Evolutionary conservation across 768 basidiomycete genomes (phyloP), one percentile per base, ranked within the genome.

Genomic region (Tulasnella sp.): DNA sequence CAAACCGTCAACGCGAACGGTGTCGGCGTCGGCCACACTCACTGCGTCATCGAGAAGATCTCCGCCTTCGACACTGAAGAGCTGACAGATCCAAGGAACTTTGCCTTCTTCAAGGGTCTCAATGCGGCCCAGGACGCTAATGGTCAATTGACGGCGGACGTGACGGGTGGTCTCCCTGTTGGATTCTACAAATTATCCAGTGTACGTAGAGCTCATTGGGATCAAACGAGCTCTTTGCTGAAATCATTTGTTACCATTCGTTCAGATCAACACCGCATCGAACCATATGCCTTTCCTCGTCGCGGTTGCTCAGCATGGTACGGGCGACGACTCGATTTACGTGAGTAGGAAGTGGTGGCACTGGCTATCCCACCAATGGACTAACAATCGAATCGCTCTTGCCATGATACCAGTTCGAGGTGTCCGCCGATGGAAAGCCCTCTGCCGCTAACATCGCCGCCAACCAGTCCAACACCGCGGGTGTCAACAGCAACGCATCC

Each of bases 291-390:
- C 5, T 72, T 87, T 84, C 71, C 84, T 90, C 77, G 89, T 88
- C 57, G 86, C 90, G 23, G 82, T 91, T 67, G 90, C 88, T 26
- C 90, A 90, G 80, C 91, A 89, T 80, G 90, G 90, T 79, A 83
- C 84, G 26, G 81, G 90, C 44, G 89, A 91, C 82, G 91, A 92
- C 81, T 85, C 84, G 73, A 82, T 89, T 83, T 91, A 91, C 83
- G 70, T 72, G 70, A 46, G 70, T 72, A 13, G 37, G 5, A 40
- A 39, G 23, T 39, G 10, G 44, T 42, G 70, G 39, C 16, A 13
- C 15, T 15, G 1, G 20, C 37, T 9, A 37, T 26, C 37, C 37
- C 5, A 23, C 10, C 5, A 0, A 18, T 42, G 1, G 37, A 23
- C 37, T 39, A 16, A 51, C 23, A 23, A 23, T 51, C 48, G 5